phyloP scores from a whole-genome alignment of 2,329 filamentous ascomycete species.

The Lachnellula willkommii region DNA sequence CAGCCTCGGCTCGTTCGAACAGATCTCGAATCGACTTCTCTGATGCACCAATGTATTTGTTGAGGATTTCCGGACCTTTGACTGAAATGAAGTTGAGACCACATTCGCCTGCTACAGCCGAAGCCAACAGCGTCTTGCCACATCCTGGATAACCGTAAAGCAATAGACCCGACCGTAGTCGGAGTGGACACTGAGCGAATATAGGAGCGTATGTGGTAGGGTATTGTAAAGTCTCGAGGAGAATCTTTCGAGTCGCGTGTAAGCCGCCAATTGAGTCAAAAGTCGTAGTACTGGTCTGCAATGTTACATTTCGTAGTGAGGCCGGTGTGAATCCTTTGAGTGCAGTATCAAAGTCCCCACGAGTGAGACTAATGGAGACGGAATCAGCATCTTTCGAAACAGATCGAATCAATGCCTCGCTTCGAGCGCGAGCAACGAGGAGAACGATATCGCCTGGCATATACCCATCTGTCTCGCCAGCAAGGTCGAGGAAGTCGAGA shows the following conservation, averaged over 20 bases:
- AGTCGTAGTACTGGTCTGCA: conserved; percentile 88
- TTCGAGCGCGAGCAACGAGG: conserved; percentile 79
- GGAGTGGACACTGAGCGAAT: conserved; percentile 89
- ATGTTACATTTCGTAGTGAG: conserved; percentile 85
- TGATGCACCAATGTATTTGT: conserved; percentile 97
- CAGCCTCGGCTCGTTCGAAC: conserved; percentile 87
- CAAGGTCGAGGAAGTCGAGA: conserved; percentile 87
- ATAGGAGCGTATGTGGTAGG: conserved; percentile 97
- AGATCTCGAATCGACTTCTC: conserved; percentile 95
- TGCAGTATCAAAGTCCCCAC: conserved; percentile 75
- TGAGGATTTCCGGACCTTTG: conserved; percentile 95
- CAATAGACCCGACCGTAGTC: conserved; percentile 86
- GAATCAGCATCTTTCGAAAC: conserved; percentile 49
- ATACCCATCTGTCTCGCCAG: conserved; percentile 92
- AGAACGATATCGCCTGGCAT: conserved; percentile 92
- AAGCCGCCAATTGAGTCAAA: conserved; percentile 91
- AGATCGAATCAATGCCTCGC: conserved; percentile 84
- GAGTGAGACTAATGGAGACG: conserved; percentile 57
- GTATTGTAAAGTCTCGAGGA: conserved; percentile 92
- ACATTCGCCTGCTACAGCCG: conserved; percentile 95
- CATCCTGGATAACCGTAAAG: conserved; percentile 95
- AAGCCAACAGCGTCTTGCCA: conserved; percentile 92
- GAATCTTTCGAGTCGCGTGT: conserved; percentile 76
- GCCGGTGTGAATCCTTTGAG: conserved; percentile 91
- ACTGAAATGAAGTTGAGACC: conserved; percentile 98